Conservation (phyloP, 2,329 filamentous ascomycete species). For the Neonectria magnoliae region DNA sequence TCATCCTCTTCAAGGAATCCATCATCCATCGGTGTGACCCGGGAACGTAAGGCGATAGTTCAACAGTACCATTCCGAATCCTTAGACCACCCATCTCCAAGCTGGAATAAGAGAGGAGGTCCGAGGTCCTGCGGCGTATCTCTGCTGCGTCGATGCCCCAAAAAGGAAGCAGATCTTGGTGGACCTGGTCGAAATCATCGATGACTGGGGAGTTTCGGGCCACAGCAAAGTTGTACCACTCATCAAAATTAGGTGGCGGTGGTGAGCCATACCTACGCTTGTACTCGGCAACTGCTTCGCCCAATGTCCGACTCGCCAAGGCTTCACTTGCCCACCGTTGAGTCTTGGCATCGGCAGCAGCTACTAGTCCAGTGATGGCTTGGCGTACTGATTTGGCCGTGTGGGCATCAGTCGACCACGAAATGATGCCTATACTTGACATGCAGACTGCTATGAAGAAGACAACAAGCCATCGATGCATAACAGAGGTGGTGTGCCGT, state of each 20-base stretch:
- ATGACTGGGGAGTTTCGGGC: constrained; percentile 70
- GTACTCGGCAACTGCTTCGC: constrained; percentile 54
- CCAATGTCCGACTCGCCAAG: constrained; percentile 31
- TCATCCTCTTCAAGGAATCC: constrained; percentile 65
- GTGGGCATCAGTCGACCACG: neutral
- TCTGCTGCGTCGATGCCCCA: constrained; percentile 75
- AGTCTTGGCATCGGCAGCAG: constrained; percentile 17
- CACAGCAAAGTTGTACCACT: constrained; percentile 80
- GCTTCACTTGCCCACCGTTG: constrained; percentile 35
- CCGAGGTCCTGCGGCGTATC: constrained; percentile 64
- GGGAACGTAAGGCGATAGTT: constrained; percentile 46
- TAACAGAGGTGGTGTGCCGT: too few relatives aligned
- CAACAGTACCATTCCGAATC: constrained; percentile 69
- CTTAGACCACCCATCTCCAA: constrained; percentile 56
- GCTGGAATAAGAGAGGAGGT: constrained; percentile 46
- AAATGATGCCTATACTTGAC: constrained; percentile 9
- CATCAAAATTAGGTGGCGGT: constrained; percentile 81
- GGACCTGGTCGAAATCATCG: constrained; percentile 81
- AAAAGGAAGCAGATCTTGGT: constrained; percentile 77
- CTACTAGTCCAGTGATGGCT: constrained; percentile 29
- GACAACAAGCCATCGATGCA: too few relatives aligned
- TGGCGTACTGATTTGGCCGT: neutral
- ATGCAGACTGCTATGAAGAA: neutral
- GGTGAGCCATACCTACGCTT: constrained; percentile 63
- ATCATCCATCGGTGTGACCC: constrained; percentile 50